phyloP scores from a whole-genome alignment of 768 basidiomycete species.

The Albatrellus ellisii region DNA sequence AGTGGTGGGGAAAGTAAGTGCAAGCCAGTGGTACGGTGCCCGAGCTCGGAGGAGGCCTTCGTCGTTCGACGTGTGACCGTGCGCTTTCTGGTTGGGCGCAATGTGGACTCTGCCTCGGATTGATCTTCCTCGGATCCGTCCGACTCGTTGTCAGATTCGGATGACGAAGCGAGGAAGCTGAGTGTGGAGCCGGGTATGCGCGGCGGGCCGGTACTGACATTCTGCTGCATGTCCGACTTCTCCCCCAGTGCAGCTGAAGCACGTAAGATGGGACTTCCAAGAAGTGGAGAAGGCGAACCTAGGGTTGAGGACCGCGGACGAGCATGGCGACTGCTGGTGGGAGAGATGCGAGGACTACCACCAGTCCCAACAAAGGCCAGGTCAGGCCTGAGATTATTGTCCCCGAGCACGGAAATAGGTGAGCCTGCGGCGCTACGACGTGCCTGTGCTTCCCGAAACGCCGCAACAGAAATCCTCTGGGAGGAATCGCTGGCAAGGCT shows the following conservation, averaged over 20 bases:
- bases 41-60: conserved; percentile 16
- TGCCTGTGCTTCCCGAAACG: conserved; percentile 69
- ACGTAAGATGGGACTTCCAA: background rate
- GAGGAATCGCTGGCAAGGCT: conserved; percentile 52
- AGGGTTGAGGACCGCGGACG: conserved; percentile 7
- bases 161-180: conserved; percentile 18
- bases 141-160: conserved; percentile 24
- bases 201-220: too few relatives aligned
- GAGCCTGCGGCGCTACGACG: conserved; percentile 49
- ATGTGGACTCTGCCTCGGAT: conserved; percentile 21
- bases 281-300: background rate
- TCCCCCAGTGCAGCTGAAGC: background rate
- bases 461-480: conserved; percentile 69
- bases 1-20: background rate
- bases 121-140: conserved; percentile 22
- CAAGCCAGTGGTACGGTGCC: conserved; percentile 12
- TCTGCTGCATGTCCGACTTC: background rate
- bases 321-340: conserved; percentile 5
- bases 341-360: conserved; percentile 3
- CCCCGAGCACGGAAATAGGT: conserved; percentile 27
- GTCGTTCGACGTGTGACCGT: conserved; percentile 17
- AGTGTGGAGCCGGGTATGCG: conserved; percentile 12
- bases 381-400: conserved; percentile 2
- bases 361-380: background rate
- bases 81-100: conserved; percentile 22